Evolutionary conservation across 179 eudicot genomes (phyloP).

Genomic region (Sideroxylon spinosum): DNA sequence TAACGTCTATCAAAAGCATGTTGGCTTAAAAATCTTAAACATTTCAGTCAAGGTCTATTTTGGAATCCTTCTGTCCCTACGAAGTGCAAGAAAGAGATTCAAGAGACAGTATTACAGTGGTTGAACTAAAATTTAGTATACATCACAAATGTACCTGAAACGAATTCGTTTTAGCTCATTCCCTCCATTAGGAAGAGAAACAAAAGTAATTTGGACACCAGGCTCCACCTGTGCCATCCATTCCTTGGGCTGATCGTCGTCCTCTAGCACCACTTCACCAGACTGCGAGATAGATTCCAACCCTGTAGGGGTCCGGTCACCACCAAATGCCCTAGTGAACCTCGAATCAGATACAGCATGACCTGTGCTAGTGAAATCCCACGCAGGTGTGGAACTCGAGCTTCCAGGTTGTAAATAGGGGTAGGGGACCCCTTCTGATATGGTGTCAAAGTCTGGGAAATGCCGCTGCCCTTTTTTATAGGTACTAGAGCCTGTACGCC

Average conservation of each 20-base stretch:
- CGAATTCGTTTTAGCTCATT: conserved; percentile 92
- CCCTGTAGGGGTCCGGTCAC: conserved; percentile 29
- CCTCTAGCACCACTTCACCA: conserved; percentile 56
- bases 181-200: conserved; percentile 90
- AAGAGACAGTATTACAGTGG: neutral
- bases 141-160: conserved; percentile 54
- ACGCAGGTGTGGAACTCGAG: conserved; percentile 36
- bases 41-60: neutral
- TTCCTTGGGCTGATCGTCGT: conserved; percentile 82
- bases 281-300: conserved; percentile 35
- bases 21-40: neutral
- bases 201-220: conserved; percentile 92
- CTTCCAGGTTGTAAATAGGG: conserved; percentile 53
- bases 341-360: conserved; percentile 54
- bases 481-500: conserved; percentile 43
- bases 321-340: conserved; percentile 34
- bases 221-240: conserved; percentile 99
- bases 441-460: conserved; percentile 63
- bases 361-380: conserved; percentile 59
- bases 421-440: conserved; percentile 64
- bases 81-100: neutral
- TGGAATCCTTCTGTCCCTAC: neutral
- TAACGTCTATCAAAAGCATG: too few relatives aligned
- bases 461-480: conserved; percentile 49
- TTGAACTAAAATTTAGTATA: neutral